These are phyloP conservation scores for Oemleria cerasiformis DNA, from an alignment of 306 rosid genomes.

Conservation along the genomic window DNA sequence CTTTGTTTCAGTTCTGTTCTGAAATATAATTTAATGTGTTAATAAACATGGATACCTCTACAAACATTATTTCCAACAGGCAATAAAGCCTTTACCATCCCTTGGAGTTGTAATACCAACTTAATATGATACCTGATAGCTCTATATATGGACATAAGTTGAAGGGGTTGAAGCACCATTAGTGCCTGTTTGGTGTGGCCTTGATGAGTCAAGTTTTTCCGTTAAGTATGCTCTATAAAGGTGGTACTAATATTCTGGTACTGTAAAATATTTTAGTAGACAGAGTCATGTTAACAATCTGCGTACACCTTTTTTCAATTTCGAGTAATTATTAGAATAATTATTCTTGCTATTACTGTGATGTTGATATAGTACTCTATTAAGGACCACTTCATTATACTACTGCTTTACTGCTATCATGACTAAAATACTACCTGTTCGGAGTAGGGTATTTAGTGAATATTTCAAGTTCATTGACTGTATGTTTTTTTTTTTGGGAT, in stretches of 20 bases:
- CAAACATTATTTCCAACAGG: background rate
- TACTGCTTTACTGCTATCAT: background rate
- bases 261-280: background rate
- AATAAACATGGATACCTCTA: background rate
- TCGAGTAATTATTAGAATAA: background rate
- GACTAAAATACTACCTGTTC: background rate
- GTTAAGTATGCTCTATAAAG: background rate
- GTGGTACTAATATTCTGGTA: background rate
- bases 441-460: background rate
- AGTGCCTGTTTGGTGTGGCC: slow-evolving; percentile 3
- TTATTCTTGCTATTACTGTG: background rate
- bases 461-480: background rate
- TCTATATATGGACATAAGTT: background rate
- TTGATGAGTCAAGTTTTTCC: background rate
- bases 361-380: background rate
- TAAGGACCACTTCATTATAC: background rate
- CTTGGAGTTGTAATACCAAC: background rate
- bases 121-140: background rate
- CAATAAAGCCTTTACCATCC: background rate
- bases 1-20: background rate
- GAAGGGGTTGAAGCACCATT: background rate
- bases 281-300: background rate
- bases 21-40: background rate
- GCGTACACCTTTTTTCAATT: background rate
- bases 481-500: slow-evolving; percentile 8